phyloP scores from a whole-genome alignment of 192 early-diverging fungal genomes.

The Coemansia sp. region DNA sequence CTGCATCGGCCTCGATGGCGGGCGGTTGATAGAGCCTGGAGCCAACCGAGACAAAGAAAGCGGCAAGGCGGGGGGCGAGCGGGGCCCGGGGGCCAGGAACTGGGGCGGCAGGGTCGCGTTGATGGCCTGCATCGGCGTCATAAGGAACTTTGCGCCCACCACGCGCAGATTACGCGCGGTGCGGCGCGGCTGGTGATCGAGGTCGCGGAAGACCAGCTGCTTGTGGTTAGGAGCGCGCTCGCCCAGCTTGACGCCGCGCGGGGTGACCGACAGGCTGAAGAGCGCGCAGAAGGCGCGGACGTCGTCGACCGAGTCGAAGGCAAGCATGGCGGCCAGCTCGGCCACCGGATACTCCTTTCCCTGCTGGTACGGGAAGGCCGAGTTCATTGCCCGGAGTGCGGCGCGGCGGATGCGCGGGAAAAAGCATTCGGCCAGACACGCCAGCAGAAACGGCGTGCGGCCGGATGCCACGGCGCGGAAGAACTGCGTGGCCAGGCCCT shows the following conservation, averaged over 20 bases:
- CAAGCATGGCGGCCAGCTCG: constrained; percentile 58
- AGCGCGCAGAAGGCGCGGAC: constrained; percentile 37
- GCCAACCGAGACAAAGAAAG: too few species aligned
- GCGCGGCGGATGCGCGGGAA: constrained; percentile 74
- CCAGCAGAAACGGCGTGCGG: constrained; percentile 70
- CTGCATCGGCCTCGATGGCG: not conserved
- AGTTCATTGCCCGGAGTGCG: constrained; percentile 73
- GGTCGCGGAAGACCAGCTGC: constrained; percentile 32
- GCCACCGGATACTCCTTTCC: constrained; percentile 51
- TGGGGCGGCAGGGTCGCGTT: constrained; percentile 22
- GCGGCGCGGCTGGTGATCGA: constrained; percentile 26
- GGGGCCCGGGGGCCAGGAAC: constrained; percentile 13
- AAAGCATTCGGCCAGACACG: constrained; percentile 73
- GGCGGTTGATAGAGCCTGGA: not conserved
- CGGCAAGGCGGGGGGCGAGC: too few species aligned
- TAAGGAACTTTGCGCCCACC: constrained; percentile 41
- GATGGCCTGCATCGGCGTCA: constrained; percentile 39
- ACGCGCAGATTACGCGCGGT: constrained; percentile 28
- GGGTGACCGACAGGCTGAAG: constrained; percentile 26
- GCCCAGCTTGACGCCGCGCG: constrained; percentile 38
- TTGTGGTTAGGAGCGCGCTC: constrained; percentile 21
- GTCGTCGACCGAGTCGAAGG: constrained; percentile 63
- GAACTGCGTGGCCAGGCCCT: constrained; percentile 68
- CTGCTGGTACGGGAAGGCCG: constrained; percentile 56
- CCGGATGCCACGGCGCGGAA: constrained; percentile 67